Base-by-base conservation (phyloP, 768 basidiomycete genomes). In the Termitomyces sp. region DNA sequence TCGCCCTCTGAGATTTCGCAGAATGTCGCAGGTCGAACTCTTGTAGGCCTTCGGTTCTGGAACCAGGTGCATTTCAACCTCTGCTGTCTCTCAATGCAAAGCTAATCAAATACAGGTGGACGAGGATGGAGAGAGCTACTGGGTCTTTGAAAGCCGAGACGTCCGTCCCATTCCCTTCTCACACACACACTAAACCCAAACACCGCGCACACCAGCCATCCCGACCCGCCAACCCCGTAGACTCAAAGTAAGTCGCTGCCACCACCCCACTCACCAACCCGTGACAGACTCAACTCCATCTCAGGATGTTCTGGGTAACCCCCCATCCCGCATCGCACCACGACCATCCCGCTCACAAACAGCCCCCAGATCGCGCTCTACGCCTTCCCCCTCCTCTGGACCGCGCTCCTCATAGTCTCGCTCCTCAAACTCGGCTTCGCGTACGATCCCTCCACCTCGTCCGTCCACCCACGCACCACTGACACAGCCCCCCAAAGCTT, bases 61-160 rank as follows among this genome's bases (percentile, higher is more conserved):
- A 99, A 98, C 70, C 95, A 98, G 73, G 88, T 87, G 53, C 24
- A 70, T 63, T 4, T 2, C 24, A 20, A 53, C 53, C 59, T 34
- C 48, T 45, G 2, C 33, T 31, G 26, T 47, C 5, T 26, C 15
- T 12, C 18, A 39, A 31, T 52, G 26, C 13, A 54, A 12, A 59
- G 42, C 34, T 50, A 42, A 51, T 50, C 37, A 33, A 12, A 24
- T 53, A 60, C 59, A 90, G 87, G 94, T 98, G 15, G 94, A 98
- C 66, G 94, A 98, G 54, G 94, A 98, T 62, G 97, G 97, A 2
- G 92, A 96, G 71, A 82, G 81, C 71, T 95, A 88, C 64, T 99
- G 97, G 97, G 95, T 99, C 12, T 99, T 99, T 63, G 97, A 99
- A 74, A 90, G 90, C 66, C 83, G 95, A 67, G 95, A 98, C 72